Conservation (phyloP, 371 early-diverging fungal genomes). For the Syncephalastrum monosporum region DNA sequence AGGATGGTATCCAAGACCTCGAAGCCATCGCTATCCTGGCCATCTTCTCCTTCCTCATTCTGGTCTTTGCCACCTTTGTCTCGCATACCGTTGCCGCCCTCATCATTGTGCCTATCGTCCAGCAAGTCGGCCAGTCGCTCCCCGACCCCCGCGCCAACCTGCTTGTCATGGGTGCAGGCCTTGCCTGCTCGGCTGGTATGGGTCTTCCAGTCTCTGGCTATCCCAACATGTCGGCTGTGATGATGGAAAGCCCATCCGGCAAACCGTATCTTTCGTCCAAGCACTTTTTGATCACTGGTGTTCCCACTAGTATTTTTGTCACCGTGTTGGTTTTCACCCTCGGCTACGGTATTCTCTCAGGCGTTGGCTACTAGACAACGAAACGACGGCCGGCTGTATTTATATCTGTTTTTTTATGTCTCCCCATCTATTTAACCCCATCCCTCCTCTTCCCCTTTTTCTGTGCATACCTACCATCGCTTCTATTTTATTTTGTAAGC, state of each 20-base stretch:
- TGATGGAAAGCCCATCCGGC: conserved; percentile 89
- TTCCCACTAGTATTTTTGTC: conserved; percentile 70
- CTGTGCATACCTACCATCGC: too few species aligned
- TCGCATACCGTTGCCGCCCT: conserved; percentile 90
- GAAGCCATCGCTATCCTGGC: conserved; percentile 61
- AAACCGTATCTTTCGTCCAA: conserved; percentile 73
- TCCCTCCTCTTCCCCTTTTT: too few species aligned
- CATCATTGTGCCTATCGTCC: conserved; percentile 78
- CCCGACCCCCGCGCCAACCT: conserved; percentile 81
- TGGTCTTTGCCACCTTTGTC: conserved; percentile 87
- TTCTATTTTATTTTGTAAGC: too few species aligned
- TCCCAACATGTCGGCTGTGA: conserved; percentile 95
- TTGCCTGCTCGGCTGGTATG: conserved; percentile 40
- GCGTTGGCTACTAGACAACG: conserved; percentile 39
- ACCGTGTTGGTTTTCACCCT: conserved; percentile 66
- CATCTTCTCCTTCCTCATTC: conserved; percentile 60
- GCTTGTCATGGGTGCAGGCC: conserved; percentile 71
- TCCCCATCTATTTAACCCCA: too few species aligned
- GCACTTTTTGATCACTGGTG: conserved; percentile 84
- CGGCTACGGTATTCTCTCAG: conserved; percentile 65
- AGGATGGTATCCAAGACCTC: conserved; percentile 57
- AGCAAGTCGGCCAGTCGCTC: conserved; percentile 63
- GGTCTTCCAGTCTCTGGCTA: conserved; percentile 23
- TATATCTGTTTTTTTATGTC: conserved; percentile 2
- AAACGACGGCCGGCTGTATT: too few species aligned